Conservation (phyloP, 495 filamentous ascomycete species). For the Achaetomiella virescens region DNA sequence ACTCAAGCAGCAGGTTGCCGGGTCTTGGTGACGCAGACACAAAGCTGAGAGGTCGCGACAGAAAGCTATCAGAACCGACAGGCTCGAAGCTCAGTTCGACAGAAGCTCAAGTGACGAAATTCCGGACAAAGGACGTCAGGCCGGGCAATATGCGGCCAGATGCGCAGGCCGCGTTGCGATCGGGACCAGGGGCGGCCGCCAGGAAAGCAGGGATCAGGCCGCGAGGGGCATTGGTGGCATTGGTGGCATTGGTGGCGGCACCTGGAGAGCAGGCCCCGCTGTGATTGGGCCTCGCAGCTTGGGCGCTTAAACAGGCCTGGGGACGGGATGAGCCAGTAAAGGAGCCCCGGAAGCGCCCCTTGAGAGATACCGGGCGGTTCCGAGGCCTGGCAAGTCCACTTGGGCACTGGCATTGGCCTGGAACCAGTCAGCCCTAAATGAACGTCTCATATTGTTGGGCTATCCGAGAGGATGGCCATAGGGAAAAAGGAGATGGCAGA, state of each 20-base stretch:
- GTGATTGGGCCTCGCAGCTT: conserved; percentile 28
- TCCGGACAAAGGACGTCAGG: conserved; percentile 11
- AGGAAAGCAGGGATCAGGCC: no score
- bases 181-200: background rate
- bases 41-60: background rate
- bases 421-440: background rate
- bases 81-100: background rate
- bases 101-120: conserved; percentile 1
- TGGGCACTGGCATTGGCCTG: conserved; percentile 7
- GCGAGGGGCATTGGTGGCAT: no score
- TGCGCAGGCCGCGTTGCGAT: conserved; percentile 25
- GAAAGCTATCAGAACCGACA: background rate
- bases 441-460: background rate
- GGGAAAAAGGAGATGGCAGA: background rate
- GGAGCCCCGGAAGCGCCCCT: conserved; percentile 23
- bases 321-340: conserved; percentile 22
- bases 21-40: background rate
- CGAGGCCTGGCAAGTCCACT: conserved; percentile 9
- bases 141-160: conserved; percentile 36
- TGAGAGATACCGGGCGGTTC: conserved; percentile 16
- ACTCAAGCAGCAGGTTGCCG: background rate
- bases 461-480: background rate
- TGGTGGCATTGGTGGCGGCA: conserved; percentile 18
- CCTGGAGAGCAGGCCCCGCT: conserved; percentile 10
- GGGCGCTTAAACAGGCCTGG: conserved; percentile 27